Base-by-base conservation (phyloP, 2,329 filamentous ascomycete species). In the Nannizzia gypsea region DNA sequence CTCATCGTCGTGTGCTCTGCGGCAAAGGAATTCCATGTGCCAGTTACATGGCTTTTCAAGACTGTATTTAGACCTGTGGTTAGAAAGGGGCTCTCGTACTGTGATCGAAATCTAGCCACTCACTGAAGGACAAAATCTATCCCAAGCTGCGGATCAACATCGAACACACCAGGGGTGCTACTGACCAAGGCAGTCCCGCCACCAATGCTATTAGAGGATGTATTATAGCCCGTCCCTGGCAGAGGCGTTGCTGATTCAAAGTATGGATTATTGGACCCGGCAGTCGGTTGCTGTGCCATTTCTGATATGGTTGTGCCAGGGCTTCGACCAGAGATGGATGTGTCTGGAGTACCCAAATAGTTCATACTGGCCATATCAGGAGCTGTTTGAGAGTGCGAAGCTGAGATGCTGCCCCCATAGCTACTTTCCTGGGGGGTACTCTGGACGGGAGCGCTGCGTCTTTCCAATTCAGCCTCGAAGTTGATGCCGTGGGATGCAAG, bases 1-100 rank as follows among this genome's bases (percentile, higher is more conserved):
- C 58, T 81, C 77, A 59, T 83, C 72, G 64, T 81, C 75, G 56
- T 76, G 73, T 63, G 78, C 61, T 58, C 76, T 73, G 76, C 78
- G 71, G 78, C 72, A 63, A 77, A 95, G 80, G 74, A 86, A 89
- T 66, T 90, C 88, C 75, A 92, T 81, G 74, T 96, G 90, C 67
- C 90, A 85, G 83, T 95, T 95, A 79, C 93, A 97, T 58, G 91
- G 89, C 71, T 87, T 88, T 78, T 96, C 91, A 73, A 95, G 64
- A 15, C 64, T 65, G 59, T 42, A 50, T 34, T n/a, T 17, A 24
- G 11, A 13, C 3, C 20, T 6, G 44, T 13, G 52, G 24, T 24
- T 60, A 40, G 50, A 54, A 46, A 28, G 22, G 9, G 3, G 38
- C 31, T 26, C 13, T 26, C 6, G 28, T 36, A 2, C n/a, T 17